A percentile compares a stretch with the other conserved stretches of the same genome.
These are phyloP conservation scores for Globomyces sp. DNA, from an alignment of 371 early-diverging fungal species.

Conservation along the genomic window DNA sequence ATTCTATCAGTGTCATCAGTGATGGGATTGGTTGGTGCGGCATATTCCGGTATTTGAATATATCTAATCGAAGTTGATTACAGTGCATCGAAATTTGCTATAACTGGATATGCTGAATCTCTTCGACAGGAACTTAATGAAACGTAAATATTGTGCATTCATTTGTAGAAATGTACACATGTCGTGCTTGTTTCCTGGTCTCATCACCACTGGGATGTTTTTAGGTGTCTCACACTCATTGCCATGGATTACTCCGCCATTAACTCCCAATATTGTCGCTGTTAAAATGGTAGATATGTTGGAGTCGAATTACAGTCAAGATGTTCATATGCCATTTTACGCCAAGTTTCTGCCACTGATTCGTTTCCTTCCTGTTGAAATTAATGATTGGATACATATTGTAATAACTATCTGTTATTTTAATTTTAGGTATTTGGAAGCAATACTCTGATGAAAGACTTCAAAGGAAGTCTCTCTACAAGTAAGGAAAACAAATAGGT, in stretches of 20 bases:
- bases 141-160: constrained; percentile 22
- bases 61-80: constrained; percentile 46
- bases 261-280: constrained; percentile 46
- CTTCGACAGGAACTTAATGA: constrained; percentile 52
- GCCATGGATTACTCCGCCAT: constrained; percentile 47
- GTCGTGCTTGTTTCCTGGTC: constrained; percentile 47
- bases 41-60: not conserved
- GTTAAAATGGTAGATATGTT: constrained; percentile 41
- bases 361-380: constrained; percentile 39
- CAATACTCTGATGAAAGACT: too few species aligned
- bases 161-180: constrained; percentile 32
- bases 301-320: constrained; percentile 34
- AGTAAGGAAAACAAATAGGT: too few species aligned
- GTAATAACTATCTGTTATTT: too few species aligned
- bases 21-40: constrained; percentile 43
- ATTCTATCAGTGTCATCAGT: constrained; percentile 51
- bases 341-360: constrained; percentile 42
- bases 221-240: constrained; percentile 37
- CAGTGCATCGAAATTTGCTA: constrained; percentile 59
- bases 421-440: too few species aligned
- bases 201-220: constrained; percentile 57
- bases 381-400: not conserved
- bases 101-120: constrained; percentile 51
- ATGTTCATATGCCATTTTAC: constrained; percentile 48
- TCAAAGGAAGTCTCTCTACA: too few species aligned